Evolutionary conservation across 148 eudicot genomes (phyloP), one percentile per base, ranked within the genome.

Genomic region (Vaccinium vitisidaea): DNA sequence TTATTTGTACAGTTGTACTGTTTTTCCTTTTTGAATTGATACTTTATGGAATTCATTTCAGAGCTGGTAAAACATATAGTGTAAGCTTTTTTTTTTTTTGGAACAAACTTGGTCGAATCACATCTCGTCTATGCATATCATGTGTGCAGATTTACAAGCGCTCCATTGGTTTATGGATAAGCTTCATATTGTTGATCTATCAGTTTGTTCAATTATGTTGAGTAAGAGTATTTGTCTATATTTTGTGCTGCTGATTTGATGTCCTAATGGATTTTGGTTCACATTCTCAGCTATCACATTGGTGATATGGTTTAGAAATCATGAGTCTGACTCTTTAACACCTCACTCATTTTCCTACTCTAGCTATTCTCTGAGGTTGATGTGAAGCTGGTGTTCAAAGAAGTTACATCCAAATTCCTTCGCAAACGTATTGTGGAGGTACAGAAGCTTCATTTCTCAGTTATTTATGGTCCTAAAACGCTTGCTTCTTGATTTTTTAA

Each of bases 341-440:
- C 76, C 27, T 39, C 43, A 2, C 30, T 61, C 75, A 56, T 82
- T 30, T 30, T 80, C 23, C 83, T 87, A 86, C 67, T 84, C 70
- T 89, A 97, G 99, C 84, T 97, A 75, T 95, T 89, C 89, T 88
- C 95, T 23, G 99, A 95, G 91, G 99, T 97, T 49, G 99, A 97
- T 87, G 98, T 97, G 93, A 97, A 97, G 92, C 89, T 97, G 89
- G 99, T 97, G 55, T 97, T 91, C 83, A 97, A 95, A 88, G 98
- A 95, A 73, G 93, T 92, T 81, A 91, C 95, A 79, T 95, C 98
- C 82, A 97, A 91, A 78, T 92, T 91, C 86, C 87, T 97, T 85
- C 92, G 99, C 80, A 97, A 84, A 89, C 94, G 98, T 46, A 94
- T 97, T 86, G 99, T 97, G 70, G 95, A 95, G 98, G 99, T 97